Base-by-base conservation (phyloP, 2,329 filamentous ascomycete species). In the Myrmaecium sp. region DNA sequence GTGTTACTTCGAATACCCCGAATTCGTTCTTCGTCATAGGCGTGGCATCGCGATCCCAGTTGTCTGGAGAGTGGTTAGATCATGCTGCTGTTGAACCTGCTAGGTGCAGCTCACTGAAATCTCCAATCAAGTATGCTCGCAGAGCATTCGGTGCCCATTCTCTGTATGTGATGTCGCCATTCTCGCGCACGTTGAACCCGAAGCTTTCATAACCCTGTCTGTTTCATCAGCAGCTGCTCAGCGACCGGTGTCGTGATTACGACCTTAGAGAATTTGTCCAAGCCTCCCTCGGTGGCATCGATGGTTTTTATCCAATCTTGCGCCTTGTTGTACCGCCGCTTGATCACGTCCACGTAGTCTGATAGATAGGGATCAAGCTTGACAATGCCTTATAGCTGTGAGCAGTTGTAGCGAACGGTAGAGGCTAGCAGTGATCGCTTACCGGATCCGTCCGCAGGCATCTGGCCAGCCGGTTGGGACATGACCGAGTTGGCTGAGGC, bases 81-180 rank as follows among this genome's bases (percentile, higher is more conserved):
- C n/a, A n/a, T n/a, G 21, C 4, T 10, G 5, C 4, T n/a, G 17
- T 27, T 5, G n/a, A 19, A 25, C 2, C 9, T 28, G n/a, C 15
- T 22, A 2, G 11, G 22, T 12, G 13, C 20, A 30, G 48, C 73
- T 39, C 60, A 84, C 78, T 98, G 63, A 95, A 98, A 41, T 95
- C 89, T 34, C 89, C 89, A 40, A 92, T 76, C 27, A 98, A 66
- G 48, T 74, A 83, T 26, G 89, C 89, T 44, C 78, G 65, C 21
- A 70, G 62, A 28, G 83, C 86, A 59, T 83, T 91, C 14, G 89
- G 84, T 1, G 89, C 89, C 89, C 89, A 98, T 65, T 98, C 89
- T 40, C 82, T 69, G 54, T 98, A 98, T 31, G 66, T 62, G 38
- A 98, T 82, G 51, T 84, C 83, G 50, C 81, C 81, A 43, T 92